A percentile compares a stretch with the other conserved stretches of the same genome.
Conservation (phyloP, 2,329 filamentous ascomycete species). For the Aspergillus sp. region DNA sequence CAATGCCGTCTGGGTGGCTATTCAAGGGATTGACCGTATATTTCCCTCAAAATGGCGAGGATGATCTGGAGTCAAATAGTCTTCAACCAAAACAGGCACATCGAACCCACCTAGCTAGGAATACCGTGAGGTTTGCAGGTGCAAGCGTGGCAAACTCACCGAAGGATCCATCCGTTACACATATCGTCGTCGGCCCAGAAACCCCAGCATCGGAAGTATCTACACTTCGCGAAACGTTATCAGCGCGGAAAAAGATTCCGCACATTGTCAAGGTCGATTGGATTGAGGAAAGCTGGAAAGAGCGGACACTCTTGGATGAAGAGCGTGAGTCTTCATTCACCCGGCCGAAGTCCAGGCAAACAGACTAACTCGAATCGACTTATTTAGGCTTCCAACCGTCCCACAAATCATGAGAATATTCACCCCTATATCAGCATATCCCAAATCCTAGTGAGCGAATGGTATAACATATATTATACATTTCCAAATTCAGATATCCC, state of each 20-base stretch:
- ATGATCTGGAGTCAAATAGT: background rate
- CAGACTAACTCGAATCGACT: background rate
- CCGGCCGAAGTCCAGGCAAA: background rate
- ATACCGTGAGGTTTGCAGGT: slow-evolving; percentile 67
- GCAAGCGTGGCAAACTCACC: slow-evolving; percentile 57
- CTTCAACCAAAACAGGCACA: background rate
- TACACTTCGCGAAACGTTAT: slow-evolving; percentile 30
- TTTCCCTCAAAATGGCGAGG: slow-evolving; percentile 33
- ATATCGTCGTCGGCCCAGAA: slow-evolving; percentile 64
- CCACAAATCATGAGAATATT: background rate
- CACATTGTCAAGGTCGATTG: slow-evolving; percentile 69
- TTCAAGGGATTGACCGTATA: slow-evolving; percentile 50
- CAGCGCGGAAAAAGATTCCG: slow-evolving; percentile 54
- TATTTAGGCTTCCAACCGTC: slow-evolving; percentile 7
- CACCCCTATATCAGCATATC: background rate
- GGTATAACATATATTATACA: background rate
- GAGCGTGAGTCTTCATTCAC: slow-evolving; percentile 48
- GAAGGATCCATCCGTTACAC: slow-evolving; percentile 62
- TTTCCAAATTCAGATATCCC: background rate
- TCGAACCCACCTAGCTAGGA: slow-evolving; percentile 50
- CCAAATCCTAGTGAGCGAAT: background rate
- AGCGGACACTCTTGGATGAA: slow-evolving; percentile 77
- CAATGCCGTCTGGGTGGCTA: slow-evolving; percentile 44
- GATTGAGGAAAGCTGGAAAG: slow-evolving; percentile 78
- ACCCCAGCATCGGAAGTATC: slow-evolving; percentile 46